Evolutionary conservation across 768 basidiomycete species (phyloP).

Genomic region (Lactifluus piperatus): DNA sequence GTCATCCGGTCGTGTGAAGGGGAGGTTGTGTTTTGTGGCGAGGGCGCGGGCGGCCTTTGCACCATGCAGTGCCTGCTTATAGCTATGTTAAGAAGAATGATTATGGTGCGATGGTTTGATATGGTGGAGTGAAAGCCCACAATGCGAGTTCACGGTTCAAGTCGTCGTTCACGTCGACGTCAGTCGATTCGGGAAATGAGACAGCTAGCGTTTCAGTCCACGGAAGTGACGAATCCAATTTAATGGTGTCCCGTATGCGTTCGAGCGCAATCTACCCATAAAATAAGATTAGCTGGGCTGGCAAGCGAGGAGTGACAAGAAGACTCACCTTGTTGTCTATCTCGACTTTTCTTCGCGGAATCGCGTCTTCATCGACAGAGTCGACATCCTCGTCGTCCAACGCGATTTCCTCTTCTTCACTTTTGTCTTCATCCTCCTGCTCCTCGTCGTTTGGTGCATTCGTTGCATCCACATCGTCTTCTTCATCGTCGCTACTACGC

Average conservation of each 20-base stretch:
- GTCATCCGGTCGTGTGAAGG: conserved; percentile 87
- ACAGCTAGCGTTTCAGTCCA: conserved; percentile 81
- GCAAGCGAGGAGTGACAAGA: not conserved
- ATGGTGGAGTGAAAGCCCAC: conserved; percentile 33
- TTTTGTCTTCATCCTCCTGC: conserved; percentile 24
- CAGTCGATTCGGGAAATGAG: conserved; percentile 62
- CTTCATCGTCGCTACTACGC: conserved; percentile 34
- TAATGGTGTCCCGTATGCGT: conserved; percentile 70
- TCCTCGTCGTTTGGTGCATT: conserved; percentile 26
- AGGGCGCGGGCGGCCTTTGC: conserved; percentile 68
- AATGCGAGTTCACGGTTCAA: conserved; percentile 93
- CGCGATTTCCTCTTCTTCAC: conserved; percentile 39
- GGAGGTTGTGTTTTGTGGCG: conserved; percentile 69
- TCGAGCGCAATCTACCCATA: conserved; percentile 56
- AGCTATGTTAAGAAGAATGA: conserved; percentile 40
- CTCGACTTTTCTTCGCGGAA: conserved; percentile 76
- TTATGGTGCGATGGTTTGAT: not conserved
- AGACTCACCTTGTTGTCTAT: conserved; percentile 68
- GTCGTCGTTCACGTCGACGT: conserved; percentile 78
- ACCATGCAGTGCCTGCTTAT: conserved; percentile 87
- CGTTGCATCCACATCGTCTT: conserved; percentile 25
- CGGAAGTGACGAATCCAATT: conserved; percentile 61
- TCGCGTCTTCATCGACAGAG: conserved; percentile 66
- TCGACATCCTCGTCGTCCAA: conserved; percentile 61
- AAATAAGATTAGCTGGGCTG: not conserved